Percentiles rank a stretch among this genome's conserved stretches.
These are phyloP conservation scores for Klebsormidium nitens DNA, from an alignment of 139 green algal genomes.

Conservation along the genomic window DNA sequence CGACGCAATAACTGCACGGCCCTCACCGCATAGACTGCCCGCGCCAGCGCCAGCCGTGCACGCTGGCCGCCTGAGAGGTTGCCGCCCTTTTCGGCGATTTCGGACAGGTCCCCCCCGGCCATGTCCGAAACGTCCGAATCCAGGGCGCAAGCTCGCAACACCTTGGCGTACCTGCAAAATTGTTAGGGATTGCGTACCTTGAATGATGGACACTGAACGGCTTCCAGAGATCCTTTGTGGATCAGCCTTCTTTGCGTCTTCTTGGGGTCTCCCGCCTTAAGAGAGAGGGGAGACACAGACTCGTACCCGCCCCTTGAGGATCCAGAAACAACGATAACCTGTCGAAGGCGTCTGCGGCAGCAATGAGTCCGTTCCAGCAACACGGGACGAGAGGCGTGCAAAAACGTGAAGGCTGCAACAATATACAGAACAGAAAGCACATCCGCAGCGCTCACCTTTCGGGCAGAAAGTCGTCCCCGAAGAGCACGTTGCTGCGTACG, in stretches of 20 bases:
- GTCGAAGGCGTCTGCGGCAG: too few relatives aligned
- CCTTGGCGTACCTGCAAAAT: conserved; percentile 16
- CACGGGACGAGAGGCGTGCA: too few relatives aligned
- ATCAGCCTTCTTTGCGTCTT: too few relatives aligned
- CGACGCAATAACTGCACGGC: too few relatives aligned
- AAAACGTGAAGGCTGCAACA: too few relatives aligned
- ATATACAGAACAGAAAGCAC: neutral
- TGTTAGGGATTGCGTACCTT: conserved; percentile 7
- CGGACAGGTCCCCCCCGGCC: conserved; percentile 48
- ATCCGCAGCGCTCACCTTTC: neutral
- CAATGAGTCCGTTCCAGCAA: too few relatives aligned
- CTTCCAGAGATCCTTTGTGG: too few relatives aligned
- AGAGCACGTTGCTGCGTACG: conserved; percentile 44
- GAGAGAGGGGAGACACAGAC: too few relatives aligned
- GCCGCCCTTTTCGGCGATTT: conserved; percentile 50
- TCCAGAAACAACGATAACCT: too few relatives aligned
- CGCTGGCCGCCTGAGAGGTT: conserved; percentile 57
- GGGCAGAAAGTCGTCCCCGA: neutral
- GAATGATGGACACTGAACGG: neutral
- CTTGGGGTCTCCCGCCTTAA: too few relatives aligned
- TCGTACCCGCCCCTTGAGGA: too few relatives aligned
- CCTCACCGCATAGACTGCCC: neutral
- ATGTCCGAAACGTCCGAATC: conserved; percentile 34
- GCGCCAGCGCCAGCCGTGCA: conserved; percentile 57
- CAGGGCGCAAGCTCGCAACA: conserved; percentile 27